A percentile compares a stretch with the other conserved stretches of the same genome.
These are phyloP conservation scores for Chimonanthus praecox DNA, from an alignment of 164 flowering plant genomes.

Conservation along the genomic window DNA sequence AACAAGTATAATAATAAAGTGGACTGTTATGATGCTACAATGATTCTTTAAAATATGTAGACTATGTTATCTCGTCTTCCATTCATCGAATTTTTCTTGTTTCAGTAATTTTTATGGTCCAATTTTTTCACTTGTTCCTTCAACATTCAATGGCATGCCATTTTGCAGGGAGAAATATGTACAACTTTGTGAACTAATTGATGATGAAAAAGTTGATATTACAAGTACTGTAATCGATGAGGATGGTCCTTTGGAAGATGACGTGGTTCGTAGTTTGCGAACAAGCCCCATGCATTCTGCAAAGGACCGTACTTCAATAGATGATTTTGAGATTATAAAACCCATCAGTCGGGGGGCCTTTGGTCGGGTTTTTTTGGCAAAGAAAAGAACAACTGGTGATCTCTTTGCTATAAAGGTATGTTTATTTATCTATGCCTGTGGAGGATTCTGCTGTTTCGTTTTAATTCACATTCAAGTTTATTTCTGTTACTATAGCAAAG, in stretches of 20 bases:
- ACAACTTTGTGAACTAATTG: slow-evolving; percentile 85
- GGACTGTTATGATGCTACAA: background rate
- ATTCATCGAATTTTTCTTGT: background rate
- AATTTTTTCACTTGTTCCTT: slow-evolving; percentile 1
- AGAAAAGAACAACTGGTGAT: slow-evolving; percentile 97
- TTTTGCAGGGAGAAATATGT: slow-evolving; percentile 84
- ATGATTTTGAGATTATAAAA: slow-evolving; percentile 97
- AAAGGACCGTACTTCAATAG: slow-evolving; percentile 97
- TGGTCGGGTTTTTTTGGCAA: slow-evolving; percentile 96
- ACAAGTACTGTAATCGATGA: slow-evolving; percentile 82
- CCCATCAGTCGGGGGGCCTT: slow-evolving; percentile 99
- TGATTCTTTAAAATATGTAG: background rate
- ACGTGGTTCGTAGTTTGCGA: slow-evolving; percentile 86
- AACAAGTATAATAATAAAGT: too few relatives aligned
- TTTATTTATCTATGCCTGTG: background rate
- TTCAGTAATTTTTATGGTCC: background rate
- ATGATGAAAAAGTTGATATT: slow-evolving; percentile 83
- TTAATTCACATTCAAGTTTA: too few relatives aligned
- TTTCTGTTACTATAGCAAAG: background rate
- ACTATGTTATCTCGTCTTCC: background rate
- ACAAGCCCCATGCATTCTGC: slow-evolving; percentile 74
- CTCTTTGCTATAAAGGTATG: slow-evolving; percentile 96
- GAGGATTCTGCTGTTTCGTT: background rate
- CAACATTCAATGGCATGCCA: slow-evolving; percentile 4
- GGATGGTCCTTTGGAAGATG: slow-evolving; percentile 93